phyloP scores from a whole-genome alignment of 495 filamentous ascomycete species.

The Neurospora sp. region DNA sequence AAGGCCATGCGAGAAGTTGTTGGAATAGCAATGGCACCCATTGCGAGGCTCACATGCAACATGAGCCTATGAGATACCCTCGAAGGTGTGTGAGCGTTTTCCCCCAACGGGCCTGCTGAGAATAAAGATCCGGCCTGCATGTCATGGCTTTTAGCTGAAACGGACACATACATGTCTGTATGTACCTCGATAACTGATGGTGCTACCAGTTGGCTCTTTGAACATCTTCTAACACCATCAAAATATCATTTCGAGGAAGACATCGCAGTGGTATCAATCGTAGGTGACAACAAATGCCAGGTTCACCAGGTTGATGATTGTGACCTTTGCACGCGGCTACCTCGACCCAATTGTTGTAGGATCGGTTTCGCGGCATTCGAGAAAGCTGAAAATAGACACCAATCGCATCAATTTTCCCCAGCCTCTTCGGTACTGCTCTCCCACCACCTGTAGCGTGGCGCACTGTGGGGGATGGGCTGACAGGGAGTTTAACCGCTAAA shows the following conservation, averaged over 20 bases:
- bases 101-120: neutral
- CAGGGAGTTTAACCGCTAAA: neutral
- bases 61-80: neutral
- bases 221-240: neutral
- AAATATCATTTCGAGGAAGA: neutral
- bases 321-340: neutral
- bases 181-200: neutral
- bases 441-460: neutral
- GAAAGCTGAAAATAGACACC: constrained; percentile 5
- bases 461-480: neutral
- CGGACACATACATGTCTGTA: neutral
- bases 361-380: neutral
- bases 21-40: neutral
- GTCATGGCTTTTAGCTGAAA: neutral
- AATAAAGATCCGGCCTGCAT: neutral
- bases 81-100: neutral
- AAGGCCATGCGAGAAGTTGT: neutral
- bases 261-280: neutral
- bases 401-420: neutral
- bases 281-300: neutral
- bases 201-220: neutral
- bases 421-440: constrained; percentile 1
- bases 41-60: neutral
- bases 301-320: neutral
- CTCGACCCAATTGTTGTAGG: neutral